A percentile compares a stretch with the other conserved stretches of the same genome.
Evolutionary conservation across 495 filamentous ascomycete genomes (phyloP).

Genomic region (Penicillium ucsense): DNA sequence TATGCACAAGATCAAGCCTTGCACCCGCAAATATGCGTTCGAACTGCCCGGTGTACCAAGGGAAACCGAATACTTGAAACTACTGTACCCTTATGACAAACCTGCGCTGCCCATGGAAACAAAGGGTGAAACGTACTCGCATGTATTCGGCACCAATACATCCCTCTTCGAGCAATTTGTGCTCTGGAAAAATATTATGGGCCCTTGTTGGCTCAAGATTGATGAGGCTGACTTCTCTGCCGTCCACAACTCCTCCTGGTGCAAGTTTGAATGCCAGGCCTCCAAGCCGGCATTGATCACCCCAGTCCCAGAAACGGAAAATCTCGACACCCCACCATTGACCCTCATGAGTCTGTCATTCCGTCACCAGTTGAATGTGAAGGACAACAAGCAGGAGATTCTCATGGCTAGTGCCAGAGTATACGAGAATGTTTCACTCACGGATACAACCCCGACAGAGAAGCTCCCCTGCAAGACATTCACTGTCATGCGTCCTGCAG

Average conservation of each 20-base stretch:
- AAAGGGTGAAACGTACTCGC: constrained; percentile 83
- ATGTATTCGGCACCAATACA: constrained; percentile 90
- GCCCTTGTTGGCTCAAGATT: constrained; percentile 92
- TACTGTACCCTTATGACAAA: constrained; percentile 85
- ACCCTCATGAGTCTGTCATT: constrained; percentile 91
- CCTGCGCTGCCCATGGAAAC: constrained; percentile 57
- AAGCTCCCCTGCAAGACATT: constrained; percentile 83
- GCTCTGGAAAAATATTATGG: constrained; percentile 96
- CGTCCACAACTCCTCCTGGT: constrained; percentile 90
- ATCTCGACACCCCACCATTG: constrained; percentile 69
- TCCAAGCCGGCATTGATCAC: constrained; percentile 64
- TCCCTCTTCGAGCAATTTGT: constrained; percentile 96
- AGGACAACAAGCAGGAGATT: constrained; percentile 95
- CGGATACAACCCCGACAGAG: constrained; percentile 79
- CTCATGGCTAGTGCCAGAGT: constrained; percentile 80
- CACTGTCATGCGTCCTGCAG: constrained; percentile 77
- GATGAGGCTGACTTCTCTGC: constrained; percentile 71
- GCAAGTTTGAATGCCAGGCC: constrained; percentile 85
- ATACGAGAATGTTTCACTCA: constrained; percentile 81
- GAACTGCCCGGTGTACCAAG: constrained; percentile 80
- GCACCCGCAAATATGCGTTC: constrained; percentile 88
- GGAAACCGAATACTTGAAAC: constrained; percentile 84
- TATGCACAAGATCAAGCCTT: constrained; percentile 88
- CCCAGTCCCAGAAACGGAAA: constrained; percentile 63
- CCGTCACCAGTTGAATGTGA: constrained; percentile 78